Base-by-base conservation (phyloP, 805 yeast species). In the Candida patagonica region DNA sequence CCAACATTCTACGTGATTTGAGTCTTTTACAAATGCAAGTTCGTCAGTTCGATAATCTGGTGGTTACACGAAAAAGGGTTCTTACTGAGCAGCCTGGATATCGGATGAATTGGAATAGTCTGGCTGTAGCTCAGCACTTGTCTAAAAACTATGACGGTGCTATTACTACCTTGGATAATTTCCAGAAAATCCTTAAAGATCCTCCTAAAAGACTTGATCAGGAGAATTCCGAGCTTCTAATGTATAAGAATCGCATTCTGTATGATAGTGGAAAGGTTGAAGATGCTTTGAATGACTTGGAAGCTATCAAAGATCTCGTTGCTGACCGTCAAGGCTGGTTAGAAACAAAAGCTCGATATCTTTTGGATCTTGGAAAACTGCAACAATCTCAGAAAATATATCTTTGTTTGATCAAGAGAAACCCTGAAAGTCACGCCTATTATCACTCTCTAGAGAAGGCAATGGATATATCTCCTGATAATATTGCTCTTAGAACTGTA, bases 31-130 rank as follows among this genome's bases (percentile, higher is more conserved):
- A 88, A 54, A 65, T 82, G 22, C 97, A 92, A 53, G 67, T 70
- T 47, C 76, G 96, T 45, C 88, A 85, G 54, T 85, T 66, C 56
- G 73, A 73, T 50, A 69, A 69, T 19, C 68, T 81, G 45, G 68
- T 74, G 4, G 72, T 63, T 8, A 72, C 89, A 1, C 73, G 96
- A 51, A 76, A 74, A 44, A 67, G 69, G 27, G 78, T 76, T 52
- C 69, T 92, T 59, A 83, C 80, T 51, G 70, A 73, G 20, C 79
- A 73, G 50, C 77, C 92, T 8, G 94, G 94, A 0, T 83, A 76
- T 56, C 73, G 96, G 48, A 87, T 89, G 45, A 83, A 85, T 55
- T 88, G 96, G 95, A 82, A 94, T 1, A 79, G 80, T 0, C 68
- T 82, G 38, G 95, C 95, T 1, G 70, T 86, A 31, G 95, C 96